A percentile compares a stretch with the other conserved stretches of the same genome.
These are phyloP conservation scores for Scheffersomyces segobiensis DNA, from an alignment of 1,139 yeast genomes.

Conservation along the genomic window DNA sequence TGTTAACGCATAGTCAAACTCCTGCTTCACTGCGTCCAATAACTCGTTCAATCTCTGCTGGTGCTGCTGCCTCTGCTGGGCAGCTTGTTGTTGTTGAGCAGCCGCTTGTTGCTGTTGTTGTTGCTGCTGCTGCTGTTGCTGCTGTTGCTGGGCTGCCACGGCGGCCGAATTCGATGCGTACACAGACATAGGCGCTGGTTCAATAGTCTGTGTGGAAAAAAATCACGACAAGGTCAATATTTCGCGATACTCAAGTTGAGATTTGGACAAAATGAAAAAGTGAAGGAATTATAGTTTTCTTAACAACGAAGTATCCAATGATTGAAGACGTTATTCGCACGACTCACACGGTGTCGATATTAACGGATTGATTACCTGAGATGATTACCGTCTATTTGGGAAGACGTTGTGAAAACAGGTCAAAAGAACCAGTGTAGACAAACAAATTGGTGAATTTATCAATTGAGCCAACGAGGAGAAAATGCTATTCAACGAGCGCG, in stretches of 20 bases:
- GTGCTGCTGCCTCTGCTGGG: conserved; percentile 44
- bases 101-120: conserved; percentile 23
- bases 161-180: conserved; percentile 38
- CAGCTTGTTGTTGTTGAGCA: conserved; percentile 13
- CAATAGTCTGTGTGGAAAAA: background rate
- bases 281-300: background rate
- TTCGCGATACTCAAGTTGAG: background rate
- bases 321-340: background rate
- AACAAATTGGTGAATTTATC: background rate
- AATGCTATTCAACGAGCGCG: background rate
- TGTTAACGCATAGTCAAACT: conserved; percentile 80
- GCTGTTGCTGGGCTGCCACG: conserved; percentile 22
- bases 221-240: background rate
- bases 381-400: background rate
- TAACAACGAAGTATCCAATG: background rate
- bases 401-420: background rate
- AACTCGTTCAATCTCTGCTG: conserved; percentile 69
- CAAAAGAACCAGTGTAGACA: background rate
- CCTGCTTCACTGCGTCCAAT: conserved; percentile 89
- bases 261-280: background rate
- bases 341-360: background rate
- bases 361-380: background rate
- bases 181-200: conserved; percentile 28
- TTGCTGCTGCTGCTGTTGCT: conserved; percentile 25
- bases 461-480: background rate